Conservation (phyloP, 371 early-diverging fungal genomes). For the Blastocladiella emersonii region DNA sequence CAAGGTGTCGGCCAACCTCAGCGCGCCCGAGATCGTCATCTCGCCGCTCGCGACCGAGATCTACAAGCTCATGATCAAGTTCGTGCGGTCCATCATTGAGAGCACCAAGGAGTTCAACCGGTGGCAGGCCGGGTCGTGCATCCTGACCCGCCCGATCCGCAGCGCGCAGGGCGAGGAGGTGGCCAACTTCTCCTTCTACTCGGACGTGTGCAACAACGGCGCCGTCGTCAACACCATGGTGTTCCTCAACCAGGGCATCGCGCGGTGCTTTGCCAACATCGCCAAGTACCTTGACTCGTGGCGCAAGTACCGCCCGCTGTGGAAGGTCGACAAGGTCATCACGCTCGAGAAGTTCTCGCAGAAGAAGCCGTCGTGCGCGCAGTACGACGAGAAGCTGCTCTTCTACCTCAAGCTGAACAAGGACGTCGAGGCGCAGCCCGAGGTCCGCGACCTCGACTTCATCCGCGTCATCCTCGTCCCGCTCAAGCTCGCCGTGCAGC, state of each 20-base stretch:
- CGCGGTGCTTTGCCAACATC: constrained; percentile 26
- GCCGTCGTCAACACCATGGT: constrained; percentile 23
- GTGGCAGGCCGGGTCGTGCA: constrained; percentile 42
- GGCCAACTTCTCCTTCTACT: constrained; percentile 33
- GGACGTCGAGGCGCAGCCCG: constrained; percentile 32
- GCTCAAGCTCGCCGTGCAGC: constrained; percentile 29
- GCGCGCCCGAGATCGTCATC: constrained; percentile 39
- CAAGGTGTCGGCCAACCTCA: constrained; percentile 33
- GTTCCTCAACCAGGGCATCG: constrained; percentile 24
- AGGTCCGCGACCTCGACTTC: constrained; percentile 31
- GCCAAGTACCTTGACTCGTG: constrained; percentile 35
- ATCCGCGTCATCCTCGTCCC: constrained; percentile 28
- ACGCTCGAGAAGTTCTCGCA: constrained; percentile 45
- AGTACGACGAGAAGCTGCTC: constrained; percentile 36
- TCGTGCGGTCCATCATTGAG: constrained; percentile 35
- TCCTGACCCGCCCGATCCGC: constrained; percentile 35
- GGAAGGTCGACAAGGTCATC: constrained; percentile 44
- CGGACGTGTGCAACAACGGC: constrained; percentile 27
- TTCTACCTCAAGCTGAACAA: constrained; percentile 36
- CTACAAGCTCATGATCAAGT: constrained; percentile 37
- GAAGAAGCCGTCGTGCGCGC: constrained; percentile 34
- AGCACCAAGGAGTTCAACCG: constrained; percentile 38
- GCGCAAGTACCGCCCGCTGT: constrained; percentile 42
- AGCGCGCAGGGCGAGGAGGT: constrained; percentile 28
- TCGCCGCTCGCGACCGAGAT: constrained; percentile 35